A percentile compares a stretch with the other conserved stretches of the same genome.
phyloP scores from a whole-genome alignment of 2,329 filamentous ascomycete species.

The Neoascochyta sp. region DNA sequence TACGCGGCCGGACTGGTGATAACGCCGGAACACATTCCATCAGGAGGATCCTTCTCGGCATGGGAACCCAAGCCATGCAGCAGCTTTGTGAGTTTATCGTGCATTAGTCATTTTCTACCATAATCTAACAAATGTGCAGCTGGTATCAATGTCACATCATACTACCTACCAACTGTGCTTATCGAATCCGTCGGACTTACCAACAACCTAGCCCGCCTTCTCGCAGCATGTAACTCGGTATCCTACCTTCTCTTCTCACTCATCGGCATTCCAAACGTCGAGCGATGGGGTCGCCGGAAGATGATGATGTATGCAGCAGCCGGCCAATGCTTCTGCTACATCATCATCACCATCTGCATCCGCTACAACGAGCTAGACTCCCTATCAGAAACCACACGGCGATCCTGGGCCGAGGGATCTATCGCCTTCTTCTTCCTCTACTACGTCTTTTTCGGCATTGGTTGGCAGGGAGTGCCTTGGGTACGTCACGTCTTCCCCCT shows the following conservation, averaged over 20 bases:
- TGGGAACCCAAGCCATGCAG: slow-evolving; percentile 54
- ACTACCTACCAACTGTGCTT: slow-evolving; percentile 58
- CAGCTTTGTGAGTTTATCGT: slow-evolving; percentile 46
- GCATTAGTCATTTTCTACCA: no score
- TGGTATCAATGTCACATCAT: slow-evolving; percentile 42
- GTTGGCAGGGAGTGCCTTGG: slow-evolving; percentile 48
- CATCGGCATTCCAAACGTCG: slow-evolving; percentile 48
- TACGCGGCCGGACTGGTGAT: slow-evolving; percentile 45
- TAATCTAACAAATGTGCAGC: slow-evolving; percentile 7
- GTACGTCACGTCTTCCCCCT: slow-evolving; percentile 2
- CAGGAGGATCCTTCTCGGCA: slow-evolving; percentile 50
- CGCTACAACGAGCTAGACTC: slow-evolving; percentile 38
- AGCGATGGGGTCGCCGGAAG: slow-evolving; percentile 54
- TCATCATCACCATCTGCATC: slow-evolving; percentile 52
- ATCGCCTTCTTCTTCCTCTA: slow-evolving; percentile 54
- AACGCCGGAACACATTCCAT: slow-evolving; percentile 49
- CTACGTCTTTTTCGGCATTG: slow-evolving; percentile 53
- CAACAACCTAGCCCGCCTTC: slow-evolving; percentile 51
- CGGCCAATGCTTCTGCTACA: slow-evolving; percentile 52
- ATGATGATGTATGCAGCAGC: slow-evolving; percentile 57
- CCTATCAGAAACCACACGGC: slow-evolving; percentile 8
- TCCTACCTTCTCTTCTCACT: slow-evolving; percentile 49
- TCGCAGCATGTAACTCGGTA: slow-evolving; percentile 54
- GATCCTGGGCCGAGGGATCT: slow-evolving; percentile 39
- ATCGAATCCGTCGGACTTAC: slow-evolving; percentile 55